Conservation (phyloP, 176 grass and related monocot species). For the Lolium multiflorum region DNA sequence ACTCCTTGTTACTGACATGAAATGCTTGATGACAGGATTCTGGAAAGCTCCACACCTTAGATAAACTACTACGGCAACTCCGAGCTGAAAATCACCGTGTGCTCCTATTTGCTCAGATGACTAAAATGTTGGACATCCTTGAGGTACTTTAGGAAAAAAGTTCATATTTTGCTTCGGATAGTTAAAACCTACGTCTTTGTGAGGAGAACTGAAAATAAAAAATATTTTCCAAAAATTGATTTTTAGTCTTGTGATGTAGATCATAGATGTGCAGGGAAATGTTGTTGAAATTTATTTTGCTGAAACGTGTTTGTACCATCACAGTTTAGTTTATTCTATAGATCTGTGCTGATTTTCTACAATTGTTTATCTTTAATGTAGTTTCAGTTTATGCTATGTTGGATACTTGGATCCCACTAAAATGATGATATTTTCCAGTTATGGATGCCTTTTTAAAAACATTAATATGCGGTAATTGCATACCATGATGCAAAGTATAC, state of each 20-base stretch:
- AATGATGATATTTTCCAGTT: not conserved
- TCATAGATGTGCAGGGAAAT: not conserved
- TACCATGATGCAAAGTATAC: not conserved
- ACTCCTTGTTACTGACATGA: conserved; percentile 38
- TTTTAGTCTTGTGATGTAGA: not conserved
- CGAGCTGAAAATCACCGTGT: conserved; percentile 94
- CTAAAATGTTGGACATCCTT: conserved; percentile 99
- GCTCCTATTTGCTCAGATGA: conserved; percentile 98
- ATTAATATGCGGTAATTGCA: conserved; percentile 15
- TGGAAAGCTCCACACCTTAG: conserved; percentile 94
- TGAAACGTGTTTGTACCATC: conserved; percentile 7
- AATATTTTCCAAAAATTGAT: no score
- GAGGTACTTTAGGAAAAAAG: conserved; percentile 63
- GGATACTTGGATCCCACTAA: not conserved
- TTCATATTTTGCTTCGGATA: not conserved
- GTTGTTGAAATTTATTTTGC: conserved; percentile 3
- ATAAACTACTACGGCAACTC: conserved; percentile 83
- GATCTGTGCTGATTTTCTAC: conserved; percentile 2
- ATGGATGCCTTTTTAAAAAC: conserved; percentile 5
- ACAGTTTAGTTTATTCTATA: not conserved
- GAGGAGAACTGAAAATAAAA: not conserved
- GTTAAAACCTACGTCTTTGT: not conserved
- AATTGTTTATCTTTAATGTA: not conserved
- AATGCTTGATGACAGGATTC: conserved; percentile 77
- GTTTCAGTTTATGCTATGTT: not conserved